Evolutionary conservation across 139 green algal genomes (phyloP).

Genomic region (Diplosphaera chodatii): DNA sequence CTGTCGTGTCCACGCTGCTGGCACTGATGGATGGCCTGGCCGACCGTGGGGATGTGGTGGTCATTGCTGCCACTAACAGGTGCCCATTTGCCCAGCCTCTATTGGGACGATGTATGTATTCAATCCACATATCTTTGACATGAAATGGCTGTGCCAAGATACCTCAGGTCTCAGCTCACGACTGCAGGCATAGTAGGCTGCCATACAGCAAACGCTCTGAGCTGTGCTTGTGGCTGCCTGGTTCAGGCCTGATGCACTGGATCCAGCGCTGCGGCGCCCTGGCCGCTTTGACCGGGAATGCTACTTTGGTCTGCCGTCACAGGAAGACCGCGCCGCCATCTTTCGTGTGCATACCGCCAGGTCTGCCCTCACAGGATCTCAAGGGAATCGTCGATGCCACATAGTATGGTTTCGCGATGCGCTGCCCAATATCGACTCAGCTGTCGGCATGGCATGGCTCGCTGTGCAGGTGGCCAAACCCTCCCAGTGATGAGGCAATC

Average conservation of each 20-base stretch:
- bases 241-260: slow-evolving; percentile 57
- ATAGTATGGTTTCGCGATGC: no score
- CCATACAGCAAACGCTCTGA: no score
- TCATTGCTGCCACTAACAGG: slow-evolving; percentile 80
- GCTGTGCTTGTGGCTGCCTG: not conserved
- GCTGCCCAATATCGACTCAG: no score
- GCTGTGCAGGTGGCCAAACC: slow-evolving; percentile 30
- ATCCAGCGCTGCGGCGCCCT: slow-evolving; percentile 63
- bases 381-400: slow-evolving; percentile 18
- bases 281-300: slow-evolving; percentile 74
- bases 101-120: no score
- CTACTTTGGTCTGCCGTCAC: slow-evolving; percentile 32
- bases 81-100: not conserved
- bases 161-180: no score
- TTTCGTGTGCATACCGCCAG: slow-evolving; percentile 32
- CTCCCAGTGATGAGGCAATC: slow-evolving; percentile 21
- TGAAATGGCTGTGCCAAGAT: no score
- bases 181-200: no score
- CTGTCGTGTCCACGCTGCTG: slow-evolving; percentile 83
- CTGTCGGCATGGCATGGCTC: not conserved
- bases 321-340: slow-evolving; percentile 33
- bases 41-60: slow-evolving; percentile 62
- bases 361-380: not conserved
- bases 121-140: no score
- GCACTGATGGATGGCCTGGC: slow-evolving; percentile 78